Percentiles rank a stretch among this genome's conserved stretches.
These are phyloP conservation scores for Cyberlindnera samutprakarnensis DNA, from an alignment of 805 yeast species.

Conservation along the genomic window DNA sequence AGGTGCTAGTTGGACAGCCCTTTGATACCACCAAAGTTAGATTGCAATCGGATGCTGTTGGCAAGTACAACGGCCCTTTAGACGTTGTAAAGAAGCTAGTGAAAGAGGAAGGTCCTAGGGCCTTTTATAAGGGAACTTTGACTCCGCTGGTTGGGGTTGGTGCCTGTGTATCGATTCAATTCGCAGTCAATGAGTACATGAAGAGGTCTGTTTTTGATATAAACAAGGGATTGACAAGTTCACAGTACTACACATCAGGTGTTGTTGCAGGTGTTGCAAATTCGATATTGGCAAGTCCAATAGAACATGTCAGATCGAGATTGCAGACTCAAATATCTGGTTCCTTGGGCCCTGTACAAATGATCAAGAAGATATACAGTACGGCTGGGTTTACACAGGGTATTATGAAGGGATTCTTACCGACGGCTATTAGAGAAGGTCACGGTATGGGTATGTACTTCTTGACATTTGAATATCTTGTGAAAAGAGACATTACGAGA, in stretches of 20 bases:
- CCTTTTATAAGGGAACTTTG: conserved; percentile 88
- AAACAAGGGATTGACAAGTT: conserved; percentile 36
- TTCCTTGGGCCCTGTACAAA: conserved; percentile 71
- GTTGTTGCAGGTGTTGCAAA: conserved; percentile 90
- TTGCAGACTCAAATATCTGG: conserved; percentile 76
- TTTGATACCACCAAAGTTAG: conserved; percentile 94
- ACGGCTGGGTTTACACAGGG: conserved; percentile 47
- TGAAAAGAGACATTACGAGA: conserved; percentile 52
- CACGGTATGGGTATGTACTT: conserved; percentile 88
- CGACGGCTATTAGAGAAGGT: conserved; percentile 79
- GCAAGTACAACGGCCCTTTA: conserved; percentile 61
- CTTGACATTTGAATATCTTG: conserved; percentile 82
- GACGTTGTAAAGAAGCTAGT: conserved; percentile 72
- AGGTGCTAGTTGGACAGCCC: conserved; percentile 93
- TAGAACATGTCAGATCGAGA: conserved; percentile 91
- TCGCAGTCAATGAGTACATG: conserved; percentile 92
- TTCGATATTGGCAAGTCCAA: conserved; percentile 84
- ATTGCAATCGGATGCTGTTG: conserved; percentile 65
- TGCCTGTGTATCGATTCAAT: conserved; percentile 94
- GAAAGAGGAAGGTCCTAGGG: conserved; percentile 73
- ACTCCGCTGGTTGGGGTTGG: conserved; percentile 97
- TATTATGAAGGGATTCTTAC: conserved; percentile 72
- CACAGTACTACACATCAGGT: conserved; percentile 78
- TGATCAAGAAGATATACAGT: conserved; percentile 48
- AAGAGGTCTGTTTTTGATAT: conserved; percentile 58